Percentiles rank a stretch among this genome's conserved stretches.
Evolutionary conservation across 1,284 basidiomycete species (phyloP).

Genomic region (Marasmius sp.): DNA sequence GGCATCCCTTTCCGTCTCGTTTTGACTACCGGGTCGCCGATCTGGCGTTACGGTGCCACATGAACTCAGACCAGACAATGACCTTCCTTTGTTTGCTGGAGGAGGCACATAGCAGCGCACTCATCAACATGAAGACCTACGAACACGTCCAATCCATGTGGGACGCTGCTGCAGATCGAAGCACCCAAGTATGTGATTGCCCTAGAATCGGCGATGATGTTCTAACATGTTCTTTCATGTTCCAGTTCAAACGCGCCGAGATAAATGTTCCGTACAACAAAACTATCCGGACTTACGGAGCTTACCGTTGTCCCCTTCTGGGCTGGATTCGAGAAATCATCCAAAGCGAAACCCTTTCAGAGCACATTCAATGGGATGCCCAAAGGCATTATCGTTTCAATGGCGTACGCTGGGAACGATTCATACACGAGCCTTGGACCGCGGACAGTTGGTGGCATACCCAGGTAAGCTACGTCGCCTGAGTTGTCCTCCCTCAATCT

Average conservation of each 20-base stretch:
- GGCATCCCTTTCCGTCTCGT: not conserved
- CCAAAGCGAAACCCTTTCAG: slow-evolving; percentile 14
- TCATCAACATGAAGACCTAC: not conserved
- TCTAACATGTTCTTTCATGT: no score
- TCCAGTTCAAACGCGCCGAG: not conserved
- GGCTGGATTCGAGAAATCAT: slow-evolving; percentile 19
- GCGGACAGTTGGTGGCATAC: not conserved
- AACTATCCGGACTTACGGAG: slow-evolving; percentile 6
- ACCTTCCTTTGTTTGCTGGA: not conserved
- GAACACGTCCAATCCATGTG: not conserved
- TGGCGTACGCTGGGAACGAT: not conserved
- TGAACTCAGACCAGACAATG: not conserved
- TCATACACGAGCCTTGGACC: not conserved
- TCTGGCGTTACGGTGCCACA: not conserved
- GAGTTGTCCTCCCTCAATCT: no score
- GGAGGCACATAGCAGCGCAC: not conserved
- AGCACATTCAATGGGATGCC: slow-evolving; percentile 24
- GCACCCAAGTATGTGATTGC: not conserved
- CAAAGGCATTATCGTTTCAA: slow-evolving; percentile 1
- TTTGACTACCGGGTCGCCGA: not conserved
- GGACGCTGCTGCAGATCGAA: not conserved
- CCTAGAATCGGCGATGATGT: not conserved
- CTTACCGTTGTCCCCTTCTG: slow-evolving; percentile 10
- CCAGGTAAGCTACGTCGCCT: not conserved
- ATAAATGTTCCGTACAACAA: slow-evolving; percentile 14